Percentiles rank a stretch among this genome's conserved stretches.
Evolutionary conservation across 1,284 basidiomycete genomes (phyloP).

Genomic region (Trametes hirsuta): DNA sequence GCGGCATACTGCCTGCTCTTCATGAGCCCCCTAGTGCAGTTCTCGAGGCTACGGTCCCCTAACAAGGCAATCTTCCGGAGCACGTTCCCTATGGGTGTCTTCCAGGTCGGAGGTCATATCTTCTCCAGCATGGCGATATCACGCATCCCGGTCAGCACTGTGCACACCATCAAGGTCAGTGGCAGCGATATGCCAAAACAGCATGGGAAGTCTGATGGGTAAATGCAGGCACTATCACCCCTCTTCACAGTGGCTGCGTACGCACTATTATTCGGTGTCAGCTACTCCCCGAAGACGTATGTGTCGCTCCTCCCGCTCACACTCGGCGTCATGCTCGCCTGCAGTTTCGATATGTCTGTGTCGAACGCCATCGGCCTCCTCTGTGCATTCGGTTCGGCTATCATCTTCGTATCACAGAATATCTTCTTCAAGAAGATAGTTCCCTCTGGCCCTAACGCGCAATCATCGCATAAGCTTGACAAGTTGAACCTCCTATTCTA

Average conservation of each 20-base stretch:
- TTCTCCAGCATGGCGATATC: constrained; percentile 97
- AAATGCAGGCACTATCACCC: constrained; percentile 85
- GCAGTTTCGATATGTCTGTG: constrained; percentile 88
- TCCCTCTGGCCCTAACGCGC: constrained; percentile 61
- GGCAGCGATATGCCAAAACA: background rate
- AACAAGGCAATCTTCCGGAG: constrained; percentile 74
- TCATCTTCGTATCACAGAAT: constrained; percentile 97
- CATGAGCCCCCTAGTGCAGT: constrained; percentile 73
- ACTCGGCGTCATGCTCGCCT: constrained; percentile 96
- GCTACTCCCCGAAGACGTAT: constrained; percentile 92
- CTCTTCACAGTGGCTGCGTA: constrained; percentile 97
- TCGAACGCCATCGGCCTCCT: constrained; percentile 84
- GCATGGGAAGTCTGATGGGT: background rate
- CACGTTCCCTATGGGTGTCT: constrained; percentile 92
- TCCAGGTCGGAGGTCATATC: constrained; percentile 96
- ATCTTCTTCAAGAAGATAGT: constrained; percentile 99
- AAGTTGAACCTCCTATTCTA: constrained; percentile 97
- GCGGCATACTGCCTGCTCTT: constrained; percentile 83
- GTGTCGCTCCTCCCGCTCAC: constrained; percentile 94
- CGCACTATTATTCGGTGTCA: constrained; percentile 89
- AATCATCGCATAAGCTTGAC: constrained; percentile 81
- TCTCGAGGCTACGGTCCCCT: constrained; percentile 70
- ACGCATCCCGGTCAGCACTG: constrained; percentile 94
- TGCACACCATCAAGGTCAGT: constrained; percentile 97
- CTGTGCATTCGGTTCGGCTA: constrained; percentile 91